These are phyloP conservation scores for Gaertneriomyces sp. DNA, from an alignment of 192 early-diverging fungal species.

Conservation along the genomic window DNA sequence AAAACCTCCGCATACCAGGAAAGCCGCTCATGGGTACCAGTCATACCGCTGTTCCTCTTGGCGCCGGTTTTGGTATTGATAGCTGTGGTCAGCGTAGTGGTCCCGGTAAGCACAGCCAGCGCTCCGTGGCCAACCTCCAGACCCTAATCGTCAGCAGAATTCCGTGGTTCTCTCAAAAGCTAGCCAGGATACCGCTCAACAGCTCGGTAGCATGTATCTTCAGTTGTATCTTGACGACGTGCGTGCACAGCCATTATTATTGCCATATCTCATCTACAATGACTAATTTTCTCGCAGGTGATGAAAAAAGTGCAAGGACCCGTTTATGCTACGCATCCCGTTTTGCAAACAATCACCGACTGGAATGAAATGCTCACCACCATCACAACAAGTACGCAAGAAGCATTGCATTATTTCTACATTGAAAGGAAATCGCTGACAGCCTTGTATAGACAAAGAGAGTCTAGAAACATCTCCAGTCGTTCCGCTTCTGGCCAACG, in stretches of 20 bases:
- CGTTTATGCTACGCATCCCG: not conserved
- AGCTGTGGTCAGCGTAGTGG: not conserved
- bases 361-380: not conserved
- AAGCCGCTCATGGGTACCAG: conserved; percentile 5
- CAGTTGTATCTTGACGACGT: not conserved
- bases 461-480: not conserved
- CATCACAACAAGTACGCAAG: not conserved
- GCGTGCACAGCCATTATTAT: too few relatives aligned
- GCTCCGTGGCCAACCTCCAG: too few relatives aligned
- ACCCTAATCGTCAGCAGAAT: not conserved
- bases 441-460: too few relatives aligned
- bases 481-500: not conserved
- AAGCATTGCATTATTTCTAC: too few relatives aligned
- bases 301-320: not conserved
- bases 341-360: not conserved
- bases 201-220: not conserved
- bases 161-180: not conserved
- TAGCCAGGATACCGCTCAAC: not conserved
- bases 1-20: conserved; percentile 8
- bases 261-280: too few relatives aligned
- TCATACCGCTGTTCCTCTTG: conserved; percentile 9
- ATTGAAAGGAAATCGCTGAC: too few relatives aligned
- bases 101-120: conserved; percentile 8
- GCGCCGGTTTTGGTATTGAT: conserved; percentile 17
- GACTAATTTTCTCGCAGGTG: not conserved